Conservation (phyloP, 495 filamentous ascomycete genomes). For the Aspergillus mulundensis region DNA sequence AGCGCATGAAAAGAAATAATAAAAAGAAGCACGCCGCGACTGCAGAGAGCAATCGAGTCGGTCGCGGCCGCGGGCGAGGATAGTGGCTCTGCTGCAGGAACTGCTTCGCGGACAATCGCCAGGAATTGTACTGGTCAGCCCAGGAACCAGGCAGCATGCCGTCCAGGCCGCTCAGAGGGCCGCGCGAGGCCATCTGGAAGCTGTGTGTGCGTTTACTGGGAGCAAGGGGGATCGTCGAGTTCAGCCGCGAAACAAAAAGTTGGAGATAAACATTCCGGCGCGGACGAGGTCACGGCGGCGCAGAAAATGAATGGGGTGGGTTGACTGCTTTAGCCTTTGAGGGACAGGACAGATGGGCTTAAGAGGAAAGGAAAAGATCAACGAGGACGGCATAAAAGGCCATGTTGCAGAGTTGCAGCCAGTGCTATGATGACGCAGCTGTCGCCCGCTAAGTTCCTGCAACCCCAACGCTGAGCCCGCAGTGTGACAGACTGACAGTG, state of each 20-base stretch:
- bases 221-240: conserved; percentile 6
- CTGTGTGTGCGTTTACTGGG: not conserved
- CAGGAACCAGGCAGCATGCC: conserved; percentile 23
- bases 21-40: conserved; percentile 26
- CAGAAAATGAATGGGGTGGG: not conserved
- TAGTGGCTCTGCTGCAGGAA: conserved; percentile 26
- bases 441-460: not conserved
- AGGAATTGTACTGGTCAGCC: conserved; percentile 26
- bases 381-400: conserved; percentile 5
- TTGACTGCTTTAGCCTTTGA: not conserved
- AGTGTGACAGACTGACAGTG: too few relatives aligned
- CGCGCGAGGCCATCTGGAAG: conserved; percentile 30
- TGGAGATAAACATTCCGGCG: conserved; percentile 15
- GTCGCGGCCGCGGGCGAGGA: conserved; percentile 31
- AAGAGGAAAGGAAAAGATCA: conserved; percentile 6
- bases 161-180: conserved; percentile 18
- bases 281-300: not conserved
- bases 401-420: conserved; percentile 12
- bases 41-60: conserved; percentile 22
- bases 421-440: conserved; percentile 9
- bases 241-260: conserved; percentile 9
- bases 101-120: conserved; percentile 23
- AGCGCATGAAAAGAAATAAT: conserved; percentile 20
- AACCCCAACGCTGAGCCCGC: too few relatives aligned
- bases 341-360: not conserved